Conservation (phyloP, 441 rosid species). For the Lepidium campestre region DNA sequence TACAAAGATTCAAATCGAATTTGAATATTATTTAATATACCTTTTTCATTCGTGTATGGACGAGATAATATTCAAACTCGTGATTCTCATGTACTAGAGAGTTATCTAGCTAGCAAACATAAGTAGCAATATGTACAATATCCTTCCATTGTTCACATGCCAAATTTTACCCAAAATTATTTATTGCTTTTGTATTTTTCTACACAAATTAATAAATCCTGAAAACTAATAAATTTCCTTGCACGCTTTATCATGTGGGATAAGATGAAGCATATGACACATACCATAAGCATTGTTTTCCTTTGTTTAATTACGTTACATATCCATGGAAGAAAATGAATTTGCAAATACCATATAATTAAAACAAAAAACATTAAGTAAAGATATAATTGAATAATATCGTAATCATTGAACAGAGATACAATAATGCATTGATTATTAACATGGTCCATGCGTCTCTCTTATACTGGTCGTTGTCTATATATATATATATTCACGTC, state of each 20-base stretch:
- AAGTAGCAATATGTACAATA: slow-evolving; percentile 17
- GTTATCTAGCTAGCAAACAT: not conserved
- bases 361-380: not conserved
- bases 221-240: not conserved
- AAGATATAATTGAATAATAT: not conserved
- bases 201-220: not conserved
- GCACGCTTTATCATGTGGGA: slow-evolving; percentile 15
- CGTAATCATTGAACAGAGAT: not conserved
- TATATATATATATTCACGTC: not conserved
- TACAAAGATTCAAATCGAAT: not conserved
- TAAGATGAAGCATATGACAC: slow-evolving; percentile 1
- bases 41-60: not conserved
- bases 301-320: not conserved
- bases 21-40: not conserved
- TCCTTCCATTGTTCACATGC: slow-evolving; percentile 19
- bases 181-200: slow-evolving; percentile 14
- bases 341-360: not conserved
- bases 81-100: not conserved
- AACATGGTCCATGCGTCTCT: slow-evolving; percentile 14
- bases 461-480: not conserved
- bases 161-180: not conserved
- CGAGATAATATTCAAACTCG: not conserved
- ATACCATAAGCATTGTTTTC: not conserved
- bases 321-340: not conserved
- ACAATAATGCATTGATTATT: slow-evolving; percentile 12